Conservation (phyloP, 306 rosid genomes). For the Notholithocarpus densiflorus region DNA sequence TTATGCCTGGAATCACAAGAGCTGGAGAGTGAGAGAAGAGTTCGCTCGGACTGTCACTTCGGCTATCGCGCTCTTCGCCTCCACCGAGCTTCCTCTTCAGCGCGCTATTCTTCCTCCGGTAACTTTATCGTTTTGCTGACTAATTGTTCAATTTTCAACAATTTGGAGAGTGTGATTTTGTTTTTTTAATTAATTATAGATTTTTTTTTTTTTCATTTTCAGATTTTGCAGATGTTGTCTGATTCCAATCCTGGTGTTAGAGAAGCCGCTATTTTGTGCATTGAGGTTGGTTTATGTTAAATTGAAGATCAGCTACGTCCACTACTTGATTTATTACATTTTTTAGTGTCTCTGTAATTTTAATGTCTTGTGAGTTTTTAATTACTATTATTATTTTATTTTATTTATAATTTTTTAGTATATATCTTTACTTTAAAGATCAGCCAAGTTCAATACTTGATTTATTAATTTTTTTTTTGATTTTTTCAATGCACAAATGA, state of each 20-base stretch:
- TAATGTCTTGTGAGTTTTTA: no score
- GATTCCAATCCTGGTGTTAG: slow-evolving; percentile 87
- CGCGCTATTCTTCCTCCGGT: slow-evolving; percentile 91
- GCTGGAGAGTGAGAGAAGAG: slow-evolving; percentile 99
- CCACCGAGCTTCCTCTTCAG: slow-evolving; percentile 93
- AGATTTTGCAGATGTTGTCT: slow-evolving; percentile 89
- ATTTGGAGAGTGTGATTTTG: no score
- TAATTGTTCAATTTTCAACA: not conserved
- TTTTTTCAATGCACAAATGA: no score
- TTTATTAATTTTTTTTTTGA: not conserved
- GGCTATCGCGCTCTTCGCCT: slow-evolving; percentile 85
- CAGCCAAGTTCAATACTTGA: not conserved
- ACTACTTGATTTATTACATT: not conserved
- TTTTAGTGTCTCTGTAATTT: not conserved
- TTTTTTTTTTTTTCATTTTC: not conserved
- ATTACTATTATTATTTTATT: no score
- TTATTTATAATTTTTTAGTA: not conserved
- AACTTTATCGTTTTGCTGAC: slow-evolving; percentile 26
- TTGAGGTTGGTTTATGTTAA: slow-evolving; percentile 56
- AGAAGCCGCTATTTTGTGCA: slow-evolving; percentile 88
- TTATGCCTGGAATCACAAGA: slow-evolving; percentile 89
- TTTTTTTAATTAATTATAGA: not conserved
- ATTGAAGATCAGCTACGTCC: not conserved
- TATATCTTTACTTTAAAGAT: not conserved
- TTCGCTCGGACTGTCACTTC: slow-evolving; percentile 94